Percentiles rank a stretch among this genome's conserved stretches.
Evolutionary conservation across 1,284 basidiomycete species (phyloP).

Genomic region (Coniferiporia sulphurascens): DNA sequence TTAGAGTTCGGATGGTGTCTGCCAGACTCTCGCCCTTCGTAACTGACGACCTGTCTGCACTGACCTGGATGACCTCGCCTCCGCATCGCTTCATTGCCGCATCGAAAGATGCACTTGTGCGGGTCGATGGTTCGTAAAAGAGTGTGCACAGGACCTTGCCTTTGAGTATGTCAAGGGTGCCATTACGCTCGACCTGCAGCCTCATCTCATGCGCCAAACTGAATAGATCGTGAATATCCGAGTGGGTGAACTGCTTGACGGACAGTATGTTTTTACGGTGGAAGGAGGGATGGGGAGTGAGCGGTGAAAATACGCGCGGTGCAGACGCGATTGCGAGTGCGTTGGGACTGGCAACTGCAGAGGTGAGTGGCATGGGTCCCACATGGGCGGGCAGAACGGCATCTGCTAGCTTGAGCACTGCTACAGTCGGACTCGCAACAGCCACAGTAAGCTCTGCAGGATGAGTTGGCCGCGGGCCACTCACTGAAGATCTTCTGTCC

Average conservation of each 20-base stretch:
- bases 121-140: slow-evolving; percentile 98
- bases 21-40: slow-evolving; percentile 92
- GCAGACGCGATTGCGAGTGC: slow-evolving; percentile 23
- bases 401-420: slow-evolving; percentile 10
- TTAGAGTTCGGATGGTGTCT: slow-evolving; percentile 93
- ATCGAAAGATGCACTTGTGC: slow-evolving; percentile 96
- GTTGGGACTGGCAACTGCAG: slow-evolving; percentile 24
- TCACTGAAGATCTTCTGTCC: slow-evolving; percentile 30
- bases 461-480: slow-evolving; percentile 24
- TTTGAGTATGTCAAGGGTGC: slow-evolving; percentile 84
- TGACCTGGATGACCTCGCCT: slow-evolving; percentile 88
- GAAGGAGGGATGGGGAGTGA: slow-evolving; percentile 66
- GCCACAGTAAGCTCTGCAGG: slow-evolving; percentile 21
- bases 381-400: slow-evolving; percentile 22
- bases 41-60: slow-evolving; percentile 82
- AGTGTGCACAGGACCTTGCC: slow-evolving; percentile 92
- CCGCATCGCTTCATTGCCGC: slow-evolving; percentile 98
- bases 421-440: slow-evolving; percentile 18
- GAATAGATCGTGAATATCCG: slow-evolving; percentile 93
- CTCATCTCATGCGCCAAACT: slow-evolving; percentile 96
- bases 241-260: slow-evolving; percentile 89
- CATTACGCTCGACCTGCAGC: slow-evolving; percentile 89
- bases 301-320: slow-evolving; percentile 19
- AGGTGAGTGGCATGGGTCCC: slow-evolving; percentile 28
- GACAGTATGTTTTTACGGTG: slow-evolving; percentile 88